These are phyloP conservation scores for Vigna unguiculata DNA, from an alignment of 306 rosid species.

Conservation along the genomic window DNA sequence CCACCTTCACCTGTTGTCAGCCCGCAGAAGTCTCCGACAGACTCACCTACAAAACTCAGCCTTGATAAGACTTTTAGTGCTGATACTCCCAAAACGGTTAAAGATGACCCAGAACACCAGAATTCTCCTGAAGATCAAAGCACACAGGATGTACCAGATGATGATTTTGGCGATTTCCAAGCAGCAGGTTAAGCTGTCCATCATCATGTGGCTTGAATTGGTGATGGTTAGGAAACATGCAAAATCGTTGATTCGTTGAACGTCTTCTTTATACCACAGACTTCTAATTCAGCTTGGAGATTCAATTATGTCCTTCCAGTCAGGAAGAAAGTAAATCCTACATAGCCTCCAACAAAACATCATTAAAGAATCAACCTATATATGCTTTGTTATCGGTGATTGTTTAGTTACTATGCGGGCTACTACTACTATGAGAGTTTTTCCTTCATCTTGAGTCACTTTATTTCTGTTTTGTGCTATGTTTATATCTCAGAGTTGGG, in stretches of 20 bases:
- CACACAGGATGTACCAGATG: conserved; percentile 65
- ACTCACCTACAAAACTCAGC: conserved; percentile 63
- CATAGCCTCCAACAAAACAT: conserved; percentile 40
- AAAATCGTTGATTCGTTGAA: conserved; percentile 20
- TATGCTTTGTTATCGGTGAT: conserved; percentile 33
- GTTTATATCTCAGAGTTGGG: conserved; percentile 44
- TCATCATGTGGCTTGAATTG: conserved; percentile 33
- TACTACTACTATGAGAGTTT: conserved; percentile 28
- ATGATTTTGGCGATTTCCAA: conserved; percentile 96
- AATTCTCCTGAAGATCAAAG: conserved; percentile 51
- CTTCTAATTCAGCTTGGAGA: conserved; percentile 45
- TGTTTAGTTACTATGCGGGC: conserved; percentile 32
- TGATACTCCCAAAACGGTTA: conserved; percentile 42
- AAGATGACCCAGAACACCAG: conserved; percentile 44
- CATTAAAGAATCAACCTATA: conserved; percentile 28
- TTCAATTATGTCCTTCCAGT: conserved; percentile 33
- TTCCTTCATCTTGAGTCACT: conserved; percentile 12
- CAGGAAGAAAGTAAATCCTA: conserved; percentile 4
- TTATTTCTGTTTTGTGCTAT: conserved; percentile 39
- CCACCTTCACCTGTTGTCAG: conserved; percentile 65
- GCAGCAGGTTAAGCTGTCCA: conserved; percentile 62
- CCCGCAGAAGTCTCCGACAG: conserved; percentile 54
- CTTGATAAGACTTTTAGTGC: conserved; percentile 56
- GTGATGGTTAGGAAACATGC: conserved; percentile 45
- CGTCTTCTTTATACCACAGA: conserved; percentile 45